Percentiles rank a stretch among this genome's conserved stretches.
Conservation (phyloP, 176 grass and related monocot genomes). For the maize (Zea mays) region Zm-B73-REFERENCE-NAM-5.0 NC_050101.1:166705501-166706000, state of each 20-base stretch:
- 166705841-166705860: slow-evolving; percentile 13
- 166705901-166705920: slow-evolving; percentile 62
- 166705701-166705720: not conserved
- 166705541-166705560: not conserved
- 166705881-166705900: slow-evolving; percentile 88
- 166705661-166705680: not conserved
- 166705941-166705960: not conserved
- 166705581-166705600: not conserved
- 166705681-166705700: not conserved
- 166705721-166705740: not conserved
- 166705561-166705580: not conserved
- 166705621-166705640: not conserved
- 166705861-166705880: slow-evolving; percentile 66
- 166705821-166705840: not conserved
- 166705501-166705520: too few relatives aligned
- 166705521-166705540: too few relatives aligned
- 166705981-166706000: not conserved
- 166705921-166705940: not conserved
- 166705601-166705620: not conserved
- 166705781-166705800: not conserved
- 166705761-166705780: not conserved
- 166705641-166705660: not conserved
- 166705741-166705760: not conserved
- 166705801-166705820: not conserved
- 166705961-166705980: not conserved